Percentiles rank a stretch among this genome's conserved stretches.
phyloP scores from a whole-genome alignment of 2,329 filamentous ascomycete species.

The Albifimbria verrucaria region DNA sequence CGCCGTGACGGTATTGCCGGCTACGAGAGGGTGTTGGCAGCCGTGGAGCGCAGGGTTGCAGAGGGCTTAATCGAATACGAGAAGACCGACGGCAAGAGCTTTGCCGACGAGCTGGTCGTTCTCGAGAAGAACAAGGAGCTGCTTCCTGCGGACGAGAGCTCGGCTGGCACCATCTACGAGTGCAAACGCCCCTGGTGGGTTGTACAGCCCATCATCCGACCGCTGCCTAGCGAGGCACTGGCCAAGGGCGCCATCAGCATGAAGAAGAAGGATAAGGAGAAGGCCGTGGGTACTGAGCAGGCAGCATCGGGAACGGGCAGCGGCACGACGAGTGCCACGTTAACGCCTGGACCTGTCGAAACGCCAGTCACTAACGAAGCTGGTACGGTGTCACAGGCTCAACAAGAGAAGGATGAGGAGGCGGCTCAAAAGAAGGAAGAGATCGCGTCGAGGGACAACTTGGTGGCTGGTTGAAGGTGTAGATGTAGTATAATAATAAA shows the following conservation, averaged over 20 bases:
- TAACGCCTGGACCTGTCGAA: neutral
- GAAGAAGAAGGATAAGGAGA: constrained; percentile 65
- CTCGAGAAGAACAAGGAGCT: constrained; percentile 24
- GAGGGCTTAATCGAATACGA: constrained; percentile 68
- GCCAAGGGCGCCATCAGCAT: constrained; percentile 73
- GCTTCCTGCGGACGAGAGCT: constrained; percentile 51
- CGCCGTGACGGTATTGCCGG: constrained; percentile 68
- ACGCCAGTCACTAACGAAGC: too few species aligned
- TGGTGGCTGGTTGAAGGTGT: constrained; percentile 18
- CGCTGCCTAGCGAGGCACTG: constrained; percentile 82
- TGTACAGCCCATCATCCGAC: constrained; percentile 81
- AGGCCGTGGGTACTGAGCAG: constrained; percentile 20
- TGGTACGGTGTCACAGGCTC: too few species aligned
- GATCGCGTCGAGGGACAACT: constrained; percentile 19
- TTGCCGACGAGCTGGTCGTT: constrained; percentile 34
- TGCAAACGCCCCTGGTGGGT: constrained; percentile 88
- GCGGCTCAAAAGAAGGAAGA: constrained; percentile 19
- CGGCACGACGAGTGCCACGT: neutral
- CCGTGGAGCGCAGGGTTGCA: constrained; percentile 74
- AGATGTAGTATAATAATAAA: neutral
- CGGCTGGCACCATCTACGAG: constrained; percentile 63
- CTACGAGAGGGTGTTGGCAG: constrained; percentile 71
- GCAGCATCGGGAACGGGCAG: constrained; percentile 8
- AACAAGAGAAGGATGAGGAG: constrained; percentile 24
- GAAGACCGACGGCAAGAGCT: constrained; percentile 45